These are phyloP conservation scores for Castanea mollissima DNA, from an alignment of 306 rosid species.

Conservation along the genomic window DNA sequence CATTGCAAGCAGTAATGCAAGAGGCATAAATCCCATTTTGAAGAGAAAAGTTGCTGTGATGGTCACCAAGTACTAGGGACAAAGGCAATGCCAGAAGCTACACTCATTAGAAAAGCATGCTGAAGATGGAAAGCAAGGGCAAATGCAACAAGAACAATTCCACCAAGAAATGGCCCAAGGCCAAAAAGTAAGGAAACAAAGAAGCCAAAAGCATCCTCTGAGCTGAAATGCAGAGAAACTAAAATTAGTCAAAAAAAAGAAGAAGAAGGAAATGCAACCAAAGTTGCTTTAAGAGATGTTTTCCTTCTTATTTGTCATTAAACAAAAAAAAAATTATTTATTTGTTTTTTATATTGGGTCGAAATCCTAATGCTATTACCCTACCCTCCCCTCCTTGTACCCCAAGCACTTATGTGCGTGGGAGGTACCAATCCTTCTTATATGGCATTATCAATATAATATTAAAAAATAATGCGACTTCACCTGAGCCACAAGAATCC, in stretches of 20 bases:
- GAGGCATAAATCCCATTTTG: slow-evolving; percentile 69
- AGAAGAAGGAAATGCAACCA: background rate
- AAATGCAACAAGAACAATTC: slow-evolving; percentile 64
- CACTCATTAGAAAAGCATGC: slow-evolving; percentile 93
- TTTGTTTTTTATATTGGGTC: no score
- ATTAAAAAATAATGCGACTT: background rate
- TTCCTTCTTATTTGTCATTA: background rate
- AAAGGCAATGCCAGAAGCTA: slow-evolving; percentile 91
- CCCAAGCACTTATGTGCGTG: no score
- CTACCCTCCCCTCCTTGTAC: no score
- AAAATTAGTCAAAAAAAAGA: background rate
- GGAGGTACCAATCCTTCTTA: no score
- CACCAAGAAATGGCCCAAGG: slow-evolving; percentile 92
- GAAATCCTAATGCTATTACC: no score
- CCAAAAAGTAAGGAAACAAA: slow-evolving; percentile 96
- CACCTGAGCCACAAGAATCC: background rate
- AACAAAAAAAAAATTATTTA: no score
- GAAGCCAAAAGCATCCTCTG: slow-evolving; percentile 96
- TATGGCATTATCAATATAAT: background rate
- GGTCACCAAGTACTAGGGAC: slow-evolving; percentile 96
- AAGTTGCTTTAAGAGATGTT: background rate
- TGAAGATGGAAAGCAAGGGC: slow-evolving; percentile 78
- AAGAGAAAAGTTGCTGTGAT: slow-evolving; percentile 64
- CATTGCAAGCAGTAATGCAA: slow-evolving; percentile 46
- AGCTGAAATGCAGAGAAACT: slow-evolving; percentile 49